Evolutionary conservation across 306 rosid species (phyloP).

Genomic region (Rosa chinensis): DNA sequence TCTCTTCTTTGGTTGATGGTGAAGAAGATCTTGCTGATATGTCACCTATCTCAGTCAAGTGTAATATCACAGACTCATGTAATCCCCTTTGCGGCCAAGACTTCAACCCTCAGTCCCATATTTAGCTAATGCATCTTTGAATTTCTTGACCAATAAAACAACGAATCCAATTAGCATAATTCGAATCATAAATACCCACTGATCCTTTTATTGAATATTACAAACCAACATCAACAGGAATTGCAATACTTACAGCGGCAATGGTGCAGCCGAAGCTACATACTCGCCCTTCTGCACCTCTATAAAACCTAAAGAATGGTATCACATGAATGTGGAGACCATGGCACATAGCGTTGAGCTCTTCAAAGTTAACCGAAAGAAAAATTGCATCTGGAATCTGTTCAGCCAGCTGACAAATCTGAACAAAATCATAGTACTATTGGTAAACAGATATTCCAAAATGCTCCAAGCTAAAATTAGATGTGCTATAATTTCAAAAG

Average conservation of each 20-base stretch:
- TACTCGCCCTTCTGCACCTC: conserved; percentile 75
- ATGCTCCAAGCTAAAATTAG: neutral
- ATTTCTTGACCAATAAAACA: conserved; percentile 63
- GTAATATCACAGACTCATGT: conserved; percentile 49
- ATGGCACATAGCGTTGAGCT: conserved; percentile 67
- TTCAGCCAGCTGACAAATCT: conserved; percentile 93
- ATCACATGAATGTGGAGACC: conserved; percentile 69
- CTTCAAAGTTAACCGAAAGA: conserved; percentile 70
- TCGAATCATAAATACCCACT: neutral
- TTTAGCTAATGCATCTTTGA: conserved; percentile 69
- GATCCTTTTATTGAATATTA: neutral
- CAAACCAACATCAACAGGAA: neutral
- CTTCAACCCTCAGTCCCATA: conserved; percentile 60
- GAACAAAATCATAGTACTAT: conserved; percentile 4
- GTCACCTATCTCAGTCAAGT: conserved; percentile 48
- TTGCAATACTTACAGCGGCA: conserved; percentile 61
- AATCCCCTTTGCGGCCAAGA: conserved; percentile 68
- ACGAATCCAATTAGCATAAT: neutral
- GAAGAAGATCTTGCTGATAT: conserved; percentile 26
- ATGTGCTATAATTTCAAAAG: neutral
- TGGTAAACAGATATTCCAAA: neutral
- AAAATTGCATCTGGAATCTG: conserved; percentile 50
- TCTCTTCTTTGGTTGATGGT: conserved; percentile 21
- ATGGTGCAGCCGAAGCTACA: conserved; percentile 84
- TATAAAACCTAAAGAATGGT: conserved; percentile 84